phyloP scores from a whole-genome alignment of 768 basidiomycete genomes.

The Macrolepiota fuliginosa region DNA sequence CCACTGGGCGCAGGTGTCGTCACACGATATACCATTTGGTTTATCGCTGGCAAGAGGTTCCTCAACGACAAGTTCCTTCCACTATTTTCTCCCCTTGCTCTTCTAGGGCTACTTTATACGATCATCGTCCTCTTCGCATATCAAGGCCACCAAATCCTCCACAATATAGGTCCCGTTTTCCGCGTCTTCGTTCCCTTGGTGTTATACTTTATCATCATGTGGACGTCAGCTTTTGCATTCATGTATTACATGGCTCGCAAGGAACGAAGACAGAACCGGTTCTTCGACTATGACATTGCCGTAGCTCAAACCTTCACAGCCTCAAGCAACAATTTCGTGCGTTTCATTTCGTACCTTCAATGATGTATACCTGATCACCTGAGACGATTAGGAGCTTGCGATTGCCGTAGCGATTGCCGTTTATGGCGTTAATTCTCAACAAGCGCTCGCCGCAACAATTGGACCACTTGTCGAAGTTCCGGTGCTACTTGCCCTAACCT shows the following conservation, averaged over 20 bases:
- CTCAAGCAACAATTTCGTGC: slow-evolving; percentile 74
- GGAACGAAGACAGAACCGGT: slow-evolving; percentile 18
- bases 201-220: slow-evolving; percentile 79
- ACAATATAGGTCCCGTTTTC: slow-evolving; percentile 75
- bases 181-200: slow-evolving; percentile 79
- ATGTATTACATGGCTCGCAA: slow-evolving; percentile 41
- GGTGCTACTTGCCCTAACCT: slow-evolving; percentile 67
- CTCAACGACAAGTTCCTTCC: slow-evolving; percentile 64
- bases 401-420: slow-evolving; percentile 80
- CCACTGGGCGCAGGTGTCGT: slow-evolving; percentile 68
- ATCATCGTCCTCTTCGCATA: slow-evolving; percentile 75
- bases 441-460: slow-evolving; percentile 80
- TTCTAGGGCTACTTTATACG: slow-evolving; percentile 79
- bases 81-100: slow-evolving; percentile 62
- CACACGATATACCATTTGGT: slow-evolving; percentile 60
- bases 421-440: slow-evolving; percentile 74
- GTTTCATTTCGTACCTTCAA: slow-evolving; percentile 16
- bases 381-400: slow-evolving; percentile 51
- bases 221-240: slow-evolving; percentile 56
- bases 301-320: slow-evolving; percentile 81
- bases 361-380: slow-evolving; percentile 24
- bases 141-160: slow-evolving; percentile 65
- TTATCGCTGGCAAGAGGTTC: slow-evolving; percentile 40
- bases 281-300: slow-evolving; percentile 64
- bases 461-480: slow-evolving; percentile 81